Conservation (phyloP, 768 basidiomycete genomes). For the Suillus placidus region DNA sequence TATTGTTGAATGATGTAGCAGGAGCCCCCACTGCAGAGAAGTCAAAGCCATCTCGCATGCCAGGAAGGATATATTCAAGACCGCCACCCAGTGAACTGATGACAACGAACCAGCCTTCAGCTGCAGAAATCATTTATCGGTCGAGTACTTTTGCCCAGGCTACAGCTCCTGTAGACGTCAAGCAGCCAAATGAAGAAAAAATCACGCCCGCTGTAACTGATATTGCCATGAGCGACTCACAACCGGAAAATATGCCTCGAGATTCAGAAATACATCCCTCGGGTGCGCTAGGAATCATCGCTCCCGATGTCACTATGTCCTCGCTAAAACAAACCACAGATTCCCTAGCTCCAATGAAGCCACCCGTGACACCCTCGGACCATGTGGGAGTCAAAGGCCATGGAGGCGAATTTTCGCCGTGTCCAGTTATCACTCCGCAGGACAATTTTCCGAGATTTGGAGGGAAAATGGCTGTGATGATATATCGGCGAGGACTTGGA, state of each 20-base stretch:
- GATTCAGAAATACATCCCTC: neutral
- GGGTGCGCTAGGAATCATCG: too few species aligned
- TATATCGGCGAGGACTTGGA: conserved; percentile 21
- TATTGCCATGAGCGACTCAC: neutral
- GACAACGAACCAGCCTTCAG: neutral
- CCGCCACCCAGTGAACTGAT: neutral
- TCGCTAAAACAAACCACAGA: neutral
- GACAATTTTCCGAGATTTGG: conserved; percentile 13
- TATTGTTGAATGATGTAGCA: too few species aligned
- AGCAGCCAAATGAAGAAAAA: neutral
- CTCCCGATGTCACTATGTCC: neutral
- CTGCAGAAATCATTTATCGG: too few species aligned
- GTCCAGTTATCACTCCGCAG: neutral
- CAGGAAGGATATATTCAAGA: neutral
- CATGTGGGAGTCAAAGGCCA: neutral
- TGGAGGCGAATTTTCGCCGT: neutral
- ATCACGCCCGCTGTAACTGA: too few species aligned
- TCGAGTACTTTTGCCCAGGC: neutral
- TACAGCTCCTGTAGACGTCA: neutral
- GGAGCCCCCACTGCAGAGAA: neutral
- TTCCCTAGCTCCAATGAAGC: neutral
- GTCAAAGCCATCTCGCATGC: neutral
- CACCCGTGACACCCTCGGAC: neutral
- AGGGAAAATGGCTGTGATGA: conserved; percentile 22
- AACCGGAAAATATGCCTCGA: neutral